Evolutionary conservation across 768 basidiomycete species (phyloP).

Genomic region (Obba rivulosa): DNA sequence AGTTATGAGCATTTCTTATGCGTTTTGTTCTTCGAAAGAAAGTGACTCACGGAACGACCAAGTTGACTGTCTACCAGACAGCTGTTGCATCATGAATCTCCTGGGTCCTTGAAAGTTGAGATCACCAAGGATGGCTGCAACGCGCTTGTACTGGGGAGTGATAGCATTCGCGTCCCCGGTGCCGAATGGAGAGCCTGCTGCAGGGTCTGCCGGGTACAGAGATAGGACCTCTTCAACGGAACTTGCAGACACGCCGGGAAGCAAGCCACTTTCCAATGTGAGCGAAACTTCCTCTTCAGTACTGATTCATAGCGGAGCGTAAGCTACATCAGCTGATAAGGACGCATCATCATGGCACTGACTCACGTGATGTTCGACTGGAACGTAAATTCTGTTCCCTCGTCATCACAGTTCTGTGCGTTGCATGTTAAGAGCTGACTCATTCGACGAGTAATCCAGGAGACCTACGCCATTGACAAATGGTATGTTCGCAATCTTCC

Average conservation of each 20-base stretch:
- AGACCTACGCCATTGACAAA: slow-evolving; percentile 31
- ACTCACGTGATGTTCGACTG: slow-evolving; percentile 9
- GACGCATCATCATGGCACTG: not conserved
- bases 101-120: slow-evolving; percentile 16
- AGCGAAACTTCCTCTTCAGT: slow-evolving; percentile 5
- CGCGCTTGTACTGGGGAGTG: slow-evolving; percentile 18
- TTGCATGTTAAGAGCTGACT: no score
- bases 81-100: slow-evolving; percentile 4
- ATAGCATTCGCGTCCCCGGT: slow-evolving; percentile 8
- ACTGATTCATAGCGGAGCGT: no score
- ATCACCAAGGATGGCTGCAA: slow-evolving; percentile 20
- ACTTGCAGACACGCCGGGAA: not conserved
- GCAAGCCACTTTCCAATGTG: slow-evolving; percentile 2
- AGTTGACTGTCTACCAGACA: slow-evolving; percentile 2
- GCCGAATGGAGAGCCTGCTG: slow-evolving; percentile 17
- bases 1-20: not conserved
- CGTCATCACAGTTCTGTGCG: slow-evolving; percentile 12
- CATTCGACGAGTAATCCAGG: no score
- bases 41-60: slow-evolving; percentile 6
- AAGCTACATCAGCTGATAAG: no score
- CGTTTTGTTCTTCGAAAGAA: no score
- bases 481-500: no score
- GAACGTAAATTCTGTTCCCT: slow-evolving; percentile 14
- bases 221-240: not conserved
- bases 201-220: slow-evolving; percentile 14